Base-by-base conservation (phyloP, 192 early-diverging fungal species). In the Oehlia diaphana region DNA sequence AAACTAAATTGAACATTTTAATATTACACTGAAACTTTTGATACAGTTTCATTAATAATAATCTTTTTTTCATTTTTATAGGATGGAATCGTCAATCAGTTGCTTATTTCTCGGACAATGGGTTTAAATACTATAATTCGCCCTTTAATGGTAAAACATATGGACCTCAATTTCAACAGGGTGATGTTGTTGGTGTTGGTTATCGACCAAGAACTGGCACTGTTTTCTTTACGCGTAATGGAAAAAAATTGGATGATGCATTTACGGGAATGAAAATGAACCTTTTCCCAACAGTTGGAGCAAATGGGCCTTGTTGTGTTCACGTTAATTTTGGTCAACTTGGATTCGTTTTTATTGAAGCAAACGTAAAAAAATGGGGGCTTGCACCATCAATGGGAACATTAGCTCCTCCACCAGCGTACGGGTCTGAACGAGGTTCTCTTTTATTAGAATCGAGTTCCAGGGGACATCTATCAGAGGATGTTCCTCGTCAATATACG, bases 291-390 rank as follows among this genome's bases (percentile, higher is more conserved):
- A 89, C 89, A 7, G 85, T 91, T 19, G 88, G 88, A 9, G 89
- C 90, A 0, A 89, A 88, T 23, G 90, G 90, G 7, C 88, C 88
- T 16, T 89, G 88, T 77, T 82, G 83, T 13, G 75, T 91, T 6
- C 87, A 88, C 82, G 91, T 92, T 74, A 94, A 94, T 84, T 89
- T 94, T 87, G 93, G 93, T 19, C 93, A 94, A 80, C 87, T 89
- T 47, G 93, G 93, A 13, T 95, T 94, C 83, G 94, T 95, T 9
- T 95, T 95, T 85, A 88, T 95, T 6, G 94, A 95, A 77, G 94
- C 93, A 61, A 94, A 94, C 78, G 92, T 94, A 50, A 94, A 93
- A 86, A 91, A 92, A 72, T 94, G 93, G 93, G 93, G 93, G 0
- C 83, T 94, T 31, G 93, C 92, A 1, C 92, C 93, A 12, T 82